A percentile compares a stretch with the other conserved stretches of the same genome.
Evolutionary conservation across 495 filamentous ascomycete species (phyloP).

Genomic region (Aspergillus saccharolyticus): DNA sequence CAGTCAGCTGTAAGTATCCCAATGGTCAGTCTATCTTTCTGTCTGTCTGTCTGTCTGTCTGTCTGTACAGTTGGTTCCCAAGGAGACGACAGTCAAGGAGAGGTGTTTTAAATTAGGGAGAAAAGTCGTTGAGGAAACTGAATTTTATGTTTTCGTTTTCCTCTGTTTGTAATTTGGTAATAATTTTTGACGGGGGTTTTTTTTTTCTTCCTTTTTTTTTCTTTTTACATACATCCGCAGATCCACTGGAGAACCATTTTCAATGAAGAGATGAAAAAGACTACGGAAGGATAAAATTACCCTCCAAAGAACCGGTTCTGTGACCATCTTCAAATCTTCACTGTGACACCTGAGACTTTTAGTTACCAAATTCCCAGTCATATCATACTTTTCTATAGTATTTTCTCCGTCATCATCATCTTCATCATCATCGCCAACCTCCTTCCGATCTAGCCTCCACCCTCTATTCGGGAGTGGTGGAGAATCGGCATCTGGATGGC

Average conservation of each 20-base stretch:
- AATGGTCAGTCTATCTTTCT: no score
- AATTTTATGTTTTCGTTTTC: constrained; percentile 41
- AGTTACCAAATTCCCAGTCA: not conserved
- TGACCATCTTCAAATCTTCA: not conserved
- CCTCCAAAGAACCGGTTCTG: constrained; percentile 5
- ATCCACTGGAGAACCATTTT: constrained; percentile 16
- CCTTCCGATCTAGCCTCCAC: not conserved
- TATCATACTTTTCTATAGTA: not conserved
- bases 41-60: no score
- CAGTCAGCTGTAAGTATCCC: no score
- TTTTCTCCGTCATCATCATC: not conserved
- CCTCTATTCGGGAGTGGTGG: not conserved
- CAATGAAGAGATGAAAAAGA: not conserved
- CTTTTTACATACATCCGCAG: constrained; percentile 24
- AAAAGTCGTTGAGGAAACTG: constrained; percentile 5
- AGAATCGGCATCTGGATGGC: not conserved
- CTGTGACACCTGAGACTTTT: not conserved
- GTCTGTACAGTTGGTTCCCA: not conserved
- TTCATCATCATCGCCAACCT: not conserved
- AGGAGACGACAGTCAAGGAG: not conserved
- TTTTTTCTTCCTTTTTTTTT: constrained; percentile 9
- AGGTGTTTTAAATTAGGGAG: not conserved
- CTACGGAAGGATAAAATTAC: not conserved
- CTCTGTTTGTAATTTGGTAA: constrained; percentile 37
- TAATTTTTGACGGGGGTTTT: constrained; percentile 22